phyloP scores from a whole-genome alignment of 2,329 filamentous ascomycete species.

The Coniochaeta sp. region DNA sequence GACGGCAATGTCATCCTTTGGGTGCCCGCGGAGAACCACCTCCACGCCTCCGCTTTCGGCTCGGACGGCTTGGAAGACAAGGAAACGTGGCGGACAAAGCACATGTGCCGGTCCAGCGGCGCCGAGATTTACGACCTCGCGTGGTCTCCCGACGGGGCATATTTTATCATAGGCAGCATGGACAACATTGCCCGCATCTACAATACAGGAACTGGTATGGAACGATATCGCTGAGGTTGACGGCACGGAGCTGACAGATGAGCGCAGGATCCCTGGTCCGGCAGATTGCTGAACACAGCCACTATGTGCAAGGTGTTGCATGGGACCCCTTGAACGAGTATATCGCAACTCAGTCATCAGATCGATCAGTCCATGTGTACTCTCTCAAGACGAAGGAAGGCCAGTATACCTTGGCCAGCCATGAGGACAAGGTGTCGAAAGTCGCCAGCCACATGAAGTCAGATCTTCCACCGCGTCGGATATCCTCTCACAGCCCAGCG shows the following conservation, averaged over 20 bases:
- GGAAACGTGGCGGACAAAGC: slow-evolving; percentile 92
- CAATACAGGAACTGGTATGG: slow-evolving; percentile 77
- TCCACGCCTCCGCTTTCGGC: slow-evolving; percentile 54
- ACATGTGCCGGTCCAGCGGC: slow-evolving; percentile 93
- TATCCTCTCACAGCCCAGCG: slow-evolving; percentile 87
- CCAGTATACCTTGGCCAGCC: slow-evolving; percentile 68
- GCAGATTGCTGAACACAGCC: slow-evolving; percentile 94
- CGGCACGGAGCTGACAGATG: background rate
- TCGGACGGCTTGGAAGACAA: slow-evolving; percentile 87
- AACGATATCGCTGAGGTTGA: background rate
- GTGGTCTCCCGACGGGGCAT: slow-evolving; percentile 94
- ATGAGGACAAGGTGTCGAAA: slow-evolving; percentile 63
- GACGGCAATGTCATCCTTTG: slow-evolving; percentile 96
- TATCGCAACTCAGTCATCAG: slow-evolving; percentile 95
- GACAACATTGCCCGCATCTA: slow-evolving; percentile 97
- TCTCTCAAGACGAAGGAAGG: slow-evolving; percentile 94
- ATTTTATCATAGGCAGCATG: slow-evolving; percentile 99
- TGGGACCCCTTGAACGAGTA: slow-evolving; percentile 99
- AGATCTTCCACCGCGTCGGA: slow-evolving; percentile 84
- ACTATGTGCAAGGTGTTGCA: slow-evolving; percentile 96
- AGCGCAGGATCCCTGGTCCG: slow-evolving; percentile 57
- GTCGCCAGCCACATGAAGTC: slow-evolving; percentile 72
- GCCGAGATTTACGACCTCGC: slow-evolving; percentile 97
- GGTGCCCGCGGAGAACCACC: slow-evolving; percentile 76
- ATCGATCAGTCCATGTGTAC: slow-evolving; percentile 96